A percentile compares a stretch with the other conserved stretches of the same genome.
Evolutionary conservation across 495 filamentous ascomycete genomes (phyloP).

Genomic region (Neurospora sp.): DNA sequence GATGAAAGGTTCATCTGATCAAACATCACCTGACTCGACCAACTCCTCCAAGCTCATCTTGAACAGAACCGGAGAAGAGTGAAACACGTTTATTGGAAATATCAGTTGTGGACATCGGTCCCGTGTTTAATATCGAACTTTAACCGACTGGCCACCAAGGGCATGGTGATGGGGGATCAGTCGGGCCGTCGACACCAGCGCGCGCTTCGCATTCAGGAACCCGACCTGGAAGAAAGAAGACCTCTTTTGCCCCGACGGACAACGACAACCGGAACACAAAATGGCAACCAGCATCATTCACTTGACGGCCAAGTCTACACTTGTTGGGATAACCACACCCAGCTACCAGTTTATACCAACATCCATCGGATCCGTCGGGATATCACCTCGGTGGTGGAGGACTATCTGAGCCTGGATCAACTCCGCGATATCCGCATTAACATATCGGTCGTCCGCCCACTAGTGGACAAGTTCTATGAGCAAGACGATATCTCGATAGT

Average conservation of each 20-base stretch:
- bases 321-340: constrained; percentile 24
- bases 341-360: constrained; percentile 43
- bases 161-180: constrained; percentile 5
- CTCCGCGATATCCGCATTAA: constrained; percentile 60
- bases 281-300: constrained; percentile 6
- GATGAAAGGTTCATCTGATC: not conserved
- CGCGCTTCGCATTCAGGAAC: constrained; percentile 22
- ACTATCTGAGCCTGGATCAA: constrained; percentile 52
- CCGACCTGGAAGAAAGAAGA: constrained; percentile 12
- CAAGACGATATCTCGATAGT: constrained; percentile 56
- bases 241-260: constrained; percentile 18
- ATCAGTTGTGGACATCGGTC: not conserved
- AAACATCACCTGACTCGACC: not conserved
- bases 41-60: not conserved
- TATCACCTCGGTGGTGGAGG: constrained; percentile 41
- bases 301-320: constrained; percentile 15
- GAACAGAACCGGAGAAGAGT: not conserved
- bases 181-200: not conserved
- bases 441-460: constrained; percentile 54
- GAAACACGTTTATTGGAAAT: not conserved
- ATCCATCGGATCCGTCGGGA: constrained; percentile 44
- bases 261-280: constrained; percentile 11
- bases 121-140: not conserved
- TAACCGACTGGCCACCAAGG: not conserved
- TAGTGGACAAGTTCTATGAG: constrained; percentile 62